Percentiles rank a stretch among this genome's conserved stretches.
phyloP scores from a whole-genome alignment of 1,139 yeast species.

The Pichia sp. region DNA sequence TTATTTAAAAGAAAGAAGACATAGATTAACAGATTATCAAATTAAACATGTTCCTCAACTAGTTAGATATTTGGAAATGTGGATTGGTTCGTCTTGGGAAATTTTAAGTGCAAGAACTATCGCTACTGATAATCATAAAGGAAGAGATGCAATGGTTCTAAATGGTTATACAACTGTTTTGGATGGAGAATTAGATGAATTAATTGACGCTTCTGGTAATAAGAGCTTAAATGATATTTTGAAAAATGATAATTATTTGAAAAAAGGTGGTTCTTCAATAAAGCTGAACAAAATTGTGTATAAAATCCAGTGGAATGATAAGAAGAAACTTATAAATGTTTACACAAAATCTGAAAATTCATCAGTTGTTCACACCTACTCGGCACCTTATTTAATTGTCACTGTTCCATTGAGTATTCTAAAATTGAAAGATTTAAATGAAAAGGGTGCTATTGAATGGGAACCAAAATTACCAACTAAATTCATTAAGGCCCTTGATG shows the following conservation, averaged over 20 bases:
- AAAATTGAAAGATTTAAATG: conserved; percentile 31
- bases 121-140: conserved; percentile 17
- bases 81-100: conserved; percentile 72
- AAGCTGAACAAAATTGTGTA: conserved; percentile 42
- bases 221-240: conserved; percentile 11
- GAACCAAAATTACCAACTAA: conserved; percentile 48
- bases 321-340: conserved; percentile 26
- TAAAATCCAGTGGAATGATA: conserved; percentile 32
- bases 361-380: conserved; percentile 25
- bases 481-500: conserved; percentile 38
- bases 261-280: conserved; percentile 30
- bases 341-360: conserved; percentile 14
- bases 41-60: conserved; percentile 41
- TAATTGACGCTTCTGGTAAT: conserved; percentile 30
- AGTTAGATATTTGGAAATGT: conserved; percentile 51
- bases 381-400: conserved; percentile 52
- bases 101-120: conserved; percentile 36
- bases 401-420: conserved; percentile 77
- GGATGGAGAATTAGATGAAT: conserved; percentile 38
- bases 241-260: conserved; percentile 1
- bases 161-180: conserved; percentile 55
- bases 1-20: conserved; percentile 41
- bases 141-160: conserved; percentile 62
- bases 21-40: conserved; percentile 47
- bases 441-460: conserved; percentile 49